These are phyloP conservation scores for Combretum micranthum DNA, from an alignment of 345 rosid genomes.

Conservation along the genomic window DNA sequence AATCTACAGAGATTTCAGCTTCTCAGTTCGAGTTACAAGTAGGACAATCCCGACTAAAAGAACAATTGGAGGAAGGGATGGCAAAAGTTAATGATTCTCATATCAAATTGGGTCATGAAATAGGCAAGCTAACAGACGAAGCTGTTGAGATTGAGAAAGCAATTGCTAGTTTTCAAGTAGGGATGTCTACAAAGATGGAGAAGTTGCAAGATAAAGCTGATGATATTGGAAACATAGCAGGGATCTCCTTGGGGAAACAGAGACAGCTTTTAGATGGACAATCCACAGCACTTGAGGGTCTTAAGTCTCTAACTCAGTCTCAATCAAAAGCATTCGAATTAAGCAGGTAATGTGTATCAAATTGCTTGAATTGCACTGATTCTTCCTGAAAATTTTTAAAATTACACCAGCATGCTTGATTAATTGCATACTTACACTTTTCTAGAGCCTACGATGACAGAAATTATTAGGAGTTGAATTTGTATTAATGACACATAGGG, in stretches of 20 bases:
- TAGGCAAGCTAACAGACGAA: conserved; percentile 40
- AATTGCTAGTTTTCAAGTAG: conserved; percentile 40
- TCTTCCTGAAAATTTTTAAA: too few species aligned
- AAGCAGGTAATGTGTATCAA: conserved; percentile 34
- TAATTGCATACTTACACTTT: too few species aligned
- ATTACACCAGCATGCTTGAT: too few species aligned
- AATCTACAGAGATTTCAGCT: conserved; percentile 46
- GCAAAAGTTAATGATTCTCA: conserved; percentile 41
- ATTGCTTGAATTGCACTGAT: too few species aligned
- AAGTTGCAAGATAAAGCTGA: conserved; percentile 51
- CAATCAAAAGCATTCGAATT: conserved; percentile 73
- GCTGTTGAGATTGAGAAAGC: conserved; percentile 54
- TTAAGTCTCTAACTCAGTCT: conserved; percentile 49
- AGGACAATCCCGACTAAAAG: conserved; percentile 57
- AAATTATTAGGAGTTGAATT: too few species aligned
- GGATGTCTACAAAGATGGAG: conserved; percentile 44
- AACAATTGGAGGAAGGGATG: conserved; percentile 52
- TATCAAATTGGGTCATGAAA: conserved; percentile 35
- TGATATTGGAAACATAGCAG: conserved; percentile 51
- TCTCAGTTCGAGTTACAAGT: conserved; percentile 46
- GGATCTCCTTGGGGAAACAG: conserved; percentile 59
- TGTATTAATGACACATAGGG: too few species aligned
- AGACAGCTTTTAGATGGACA: conserved; percentile 62
- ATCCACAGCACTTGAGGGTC: conserved; percentile 55
- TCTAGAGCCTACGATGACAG: too few species aligned